Percentiles rank a stretch among this genome's conserved stretches.
These are phyloP conservation scores for Pseudocercospora macadamiae DNA, from an alignment of 2,329 filamentous ascomycete genomes.

Conservation along the genomic window DNA sequence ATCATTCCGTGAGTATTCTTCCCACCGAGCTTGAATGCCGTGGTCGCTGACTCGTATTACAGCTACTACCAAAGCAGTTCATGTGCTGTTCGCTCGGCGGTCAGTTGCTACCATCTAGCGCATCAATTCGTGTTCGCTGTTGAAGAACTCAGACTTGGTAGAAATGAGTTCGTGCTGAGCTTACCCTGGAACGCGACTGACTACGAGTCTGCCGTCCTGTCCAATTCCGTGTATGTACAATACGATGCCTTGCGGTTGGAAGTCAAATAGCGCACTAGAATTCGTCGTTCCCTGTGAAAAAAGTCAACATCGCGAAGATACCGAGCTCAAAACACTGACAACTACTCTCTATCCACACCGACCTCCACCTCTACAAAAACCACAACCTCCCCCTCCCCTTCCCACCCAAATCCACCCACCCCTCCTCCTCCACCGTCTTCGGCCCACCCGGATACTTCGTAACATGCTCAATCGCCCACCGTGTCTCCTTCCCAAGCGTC, in stretches of 20 bases:
- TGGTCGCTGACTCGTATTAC: constrained; percentile 12
- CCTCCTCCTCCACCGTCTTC: background rate
- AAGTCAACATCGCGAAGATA: too few relatives aligned
- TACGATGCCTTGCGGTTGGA: constrained; percentile 68
- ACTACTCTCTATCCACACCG: too few relatives aligned
- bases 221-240: constrained; percentile 62
- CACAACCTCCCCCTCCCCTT: constrained; percentile 6
- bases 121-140: constrained; percentile 64
- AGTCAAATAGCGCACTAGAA: constrained; percentile 51
- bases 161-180: constrained; percentile 61
- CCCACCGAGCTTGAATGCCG: background rate
- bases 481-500: constrained; percentile 19
- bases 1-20: constrained; percentile 55
- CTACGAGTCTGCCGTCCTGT: constrained; percentile 60
- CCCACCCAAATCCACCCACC: background rate
- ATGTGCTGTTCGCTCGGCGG: constrained; percentile 62
- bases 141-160: constrained; percentile 52
- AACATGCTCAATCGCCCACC: constrained; percentile 30
- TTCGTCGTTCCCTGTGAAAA: too few relatives aligned
- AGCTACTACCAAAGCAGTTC: constrained; percentile 61
- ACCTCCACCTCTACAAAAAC: constrained; percentile 9
- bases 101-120: constrained; percentile 64
- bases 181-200: constrained; percentile 63
- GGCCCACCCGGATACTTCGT: constrained; percentile 23
- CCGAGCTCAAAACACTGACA: too few relatives aligned